Percentiles rank a stretch among this genome's conserved stretches.
Evolutionary conservation across 257 asterid genomes (phyloP).

Genomic region (Lantana camara): DNA sequence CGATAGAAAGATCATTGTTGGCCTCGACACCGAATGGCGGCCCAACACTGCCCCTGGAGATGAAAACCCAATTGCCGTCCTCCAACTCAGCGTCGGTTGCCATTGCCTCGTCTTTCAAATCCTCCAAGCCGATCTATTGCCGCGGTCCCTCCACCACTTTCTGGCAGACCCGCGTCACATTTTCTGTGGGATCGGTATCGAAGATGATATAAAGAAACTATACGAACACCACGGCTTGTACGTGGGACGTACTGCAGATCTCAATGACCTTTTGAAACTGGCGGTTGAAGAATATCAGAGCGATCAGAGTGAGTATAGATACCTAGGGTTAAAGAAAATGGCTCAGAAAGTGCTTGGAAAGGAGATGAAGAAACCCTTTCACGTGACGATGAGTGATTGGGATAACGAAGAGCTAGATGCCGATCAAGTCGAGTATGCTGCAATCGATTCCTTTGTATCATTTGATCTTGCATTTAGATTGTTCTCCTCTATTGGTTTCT

Average conservation of each 20-base stretch:
- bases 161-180: conserved; percentile 16
- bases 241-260: neutral
- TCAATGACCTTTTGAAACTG: conserved; percentile 27
- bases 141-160: conserved; percentile 23
- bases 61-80: conserved; percentile 33
- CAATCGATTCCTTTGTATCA: conserved; percentile 38
- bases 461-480: conserved; percentile 33
- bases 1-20: conserved; percentile 19
- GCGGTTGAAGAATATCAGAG: conserved; percentile 2
- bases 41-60: conserved; percentile 6
- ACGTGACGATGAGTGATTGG: conserved; percentile 37
- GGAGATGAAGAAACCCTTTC: conserved; percentile 27
- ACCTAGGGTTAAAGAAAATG: conserved; percentile 26
- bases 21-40: conserved; percentile 51
- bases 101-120: conserved; percentile 42
- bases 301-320: neutral
- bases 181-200: conserved; percentile 36
- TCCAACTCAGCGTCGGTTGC: conserved; percentile 42
- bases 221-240: conserved; percentile 13
- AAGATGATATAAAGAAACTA: conserved; percentile 28
- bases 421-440: conserved; percentile 37
- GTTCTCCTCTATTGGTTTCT: too few species aligned
- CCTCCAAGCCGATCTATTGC: conserved; percentile 26
- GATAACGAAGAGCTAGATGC: conserved; percentile 17
- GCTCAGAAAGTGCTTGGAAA: conserved; percentile 26